Percentiles rank a stretch among this genome's conserved stretches.
These are phyloP conservation scores for Aspergillus ochraceoroseus DNA, from an alignment of 2,329 filamentous ascomycete genomes.

Conservation along the genomic window DNA sequence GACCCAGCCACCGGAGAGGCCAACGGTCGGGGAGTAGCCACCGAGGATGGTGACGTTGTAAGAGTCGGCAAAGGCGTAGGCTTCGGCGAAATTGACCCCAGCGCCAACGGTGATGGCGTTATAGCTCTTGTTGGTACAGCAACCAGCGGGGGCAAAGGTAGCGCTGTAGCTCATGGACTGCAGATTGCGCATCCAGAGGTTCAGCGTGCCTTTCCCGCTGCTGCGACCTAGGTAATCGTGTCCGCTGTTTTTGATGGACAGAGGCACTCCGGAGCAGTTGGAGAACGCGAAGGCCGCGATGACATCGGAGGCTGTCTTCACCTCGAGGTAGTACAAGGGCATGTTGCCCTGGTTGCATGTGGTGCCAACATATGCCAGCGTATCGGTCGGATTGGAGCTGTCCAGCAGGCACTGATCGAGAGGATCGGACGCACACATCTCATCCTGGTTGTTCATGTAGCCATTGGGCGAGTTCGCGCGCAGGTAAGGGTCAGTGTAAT, in stretches of 20 bases:
- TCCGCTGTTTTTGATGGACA: constrained; percentile 33
- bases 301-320: constrained; percentile 11
- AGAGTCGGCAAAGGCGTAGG: constrained; percentile 24
- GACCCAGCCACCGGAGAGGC: constrained; percentile 27
- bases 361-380: no score
- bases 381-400: no score
- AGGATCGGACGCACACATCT: no score
- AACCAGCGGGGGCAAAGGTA: constrained; percentile 10
- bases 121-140: constrained; percentile 9
- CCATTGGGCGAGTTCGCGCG: no score
- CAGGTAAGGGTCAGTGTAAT: no score
- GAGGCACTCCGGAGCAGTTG: constrained; percentile 9
- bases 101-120: constrained; percentile 30
- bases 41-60: constrained; percentile 27
- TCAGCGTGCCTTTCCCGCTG: constrained; percentile 27
- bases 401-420: no score
- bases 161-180: constrained; percentile 19
- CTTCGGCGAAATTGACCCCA: constrained; percentile 28
- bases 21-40: constrained; percentile 18
- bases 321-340: constrained; percentile 14
- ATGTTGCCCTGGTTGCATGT: constrained; percentile 17
- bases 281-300: constrained; percentile 13
- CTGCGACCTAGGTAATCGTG: constrained; percentile 35
- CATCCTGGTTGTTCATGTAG: no score
- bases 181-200: constrained; percentile 31